phyloP scores from a whole-genome alignment of 2,329 filamentous ascomycete genomes.

The Sarocladiaceae sp. region DNA sequence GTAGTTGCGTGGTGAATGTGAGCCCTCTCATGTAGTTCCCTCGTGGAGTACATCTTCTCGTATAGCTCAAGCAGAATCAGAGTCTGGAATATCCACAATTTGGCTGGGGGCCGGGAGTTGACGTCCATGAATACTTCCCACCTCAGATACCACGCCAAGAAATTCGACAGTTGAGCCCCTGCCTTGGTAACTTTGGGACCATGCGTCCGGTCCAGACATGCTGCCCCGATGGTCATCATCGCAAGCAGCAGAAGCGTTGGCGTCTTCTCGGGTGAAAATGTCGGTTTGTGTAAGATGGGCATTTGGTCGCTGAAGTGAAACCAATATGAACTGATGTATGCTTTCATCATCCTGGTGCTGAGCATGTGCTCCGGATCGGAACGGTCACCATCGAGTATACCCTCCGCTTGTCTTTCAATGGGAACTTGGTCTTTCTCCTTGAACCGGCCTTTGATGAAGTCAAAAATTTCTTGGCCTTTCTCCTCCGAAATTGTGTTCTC shows the following conservation, averaged over 20 bases:
- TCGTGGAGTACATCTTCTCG: conserved; percentile 96
- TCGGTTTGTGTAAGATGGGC: conserved; percentile 90
- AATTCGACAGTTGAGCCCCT: conserved; percentile 80
- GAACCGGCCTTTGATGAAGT: conserved; percentile 75
- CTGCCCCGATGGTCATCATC: conserved; percentile 88
- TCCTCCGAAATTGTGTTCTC: conserved; percentile 80
- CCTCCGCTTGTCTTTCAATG: conserved; percentile 67
- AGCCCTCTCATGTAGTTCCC: conserved; percentile 84
- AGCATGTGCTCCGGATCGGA: conserved; percentile 60
- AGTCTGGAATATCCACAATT: conserved; percentile 93
- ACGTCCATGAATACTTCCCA: conserved; percentile 94
- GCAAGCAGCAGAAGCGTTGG: conserved; percentile 78
- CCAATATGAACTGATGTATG: conserved; percentile 92
- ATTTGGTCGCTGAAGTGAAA: conserved; percentile 89
- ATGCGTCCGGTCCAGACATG: conserved; percentile 78
- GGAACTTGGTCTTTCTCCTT: conserved; percentile 72
- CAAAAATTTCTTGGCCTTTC: conserved; percentile 76
- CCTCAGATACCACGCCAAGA: conserved; percentile 85
- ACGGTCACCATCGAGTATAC: conserved; percentile 71
- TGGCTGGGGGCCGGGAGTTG: conserved; percentile 85
- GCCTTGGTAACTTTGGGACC: conserved; percentile 65
- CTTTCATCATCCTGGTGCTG: conserved; percentile 91
- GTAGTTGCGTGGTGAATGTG: conserved; percentile 97
- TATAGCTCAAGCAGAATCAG: conserved; percentile 84
- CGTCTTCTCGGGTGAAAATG: conserved; percentile 81